Conservation (phyloP, 441 rosid genomes). For the Hura crepitans region DNA sequence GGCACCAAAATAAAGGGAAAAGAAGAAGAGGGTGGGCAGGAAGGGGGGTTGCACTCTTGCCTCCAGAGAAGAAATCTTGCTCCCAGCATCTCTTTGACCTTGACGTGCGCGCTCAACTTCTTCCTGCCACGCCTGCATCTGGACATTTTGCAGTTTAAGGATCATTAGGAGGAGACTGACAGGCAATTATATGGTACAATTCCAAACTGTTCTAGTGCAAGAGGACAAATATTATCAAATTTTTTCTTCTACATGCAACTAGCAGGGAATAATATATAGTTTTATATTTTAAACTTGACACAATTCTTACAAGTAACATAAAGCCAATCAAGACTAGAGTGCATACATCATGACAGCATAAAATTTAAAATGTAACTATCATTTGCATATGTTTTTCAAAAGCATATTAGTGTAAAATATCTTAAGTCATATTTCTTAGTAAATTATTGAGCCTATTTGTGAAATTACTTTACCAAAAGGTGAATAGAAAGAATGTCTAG, state of each 20-base stretch:
- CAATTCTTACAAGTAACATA: conserved; percentile 8
- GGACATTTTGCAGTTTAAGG: conserved; percentile 20
- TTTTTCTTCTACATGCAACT: background rate
- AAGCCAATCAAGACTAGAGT: background rate
- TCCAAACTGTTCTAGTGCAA: background rate
- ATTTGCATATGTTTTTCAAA: background rate
- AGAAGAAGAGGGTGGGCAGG: too few species aligned
- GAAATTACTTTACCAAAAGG: background rate
- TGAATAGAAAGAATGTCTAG: background rate
- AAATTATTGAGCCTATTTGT: background rate
- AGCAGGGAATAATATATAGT: background rate
- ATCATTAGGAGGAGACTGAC: conserved; percentile 9
- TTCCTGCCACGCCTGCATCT: conserved; percentile 97
- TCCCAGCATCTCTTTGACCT: conserved; percentile 95
- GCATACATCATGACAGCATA: background rate
- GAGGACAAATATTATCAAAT: conserved; percentile 3
- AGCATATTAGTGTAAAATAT: background rate
- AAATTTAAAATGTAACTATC: background rate
- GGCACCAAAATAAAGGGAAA: conserved; percentile 14
- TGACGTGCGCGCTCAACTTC: conserved; percentile 94
- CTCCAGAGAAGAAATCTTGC: conserved; percentile 84
- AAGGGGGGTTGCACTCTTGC: conserved; percentile 51
- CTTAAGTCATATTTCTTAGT: background rate
- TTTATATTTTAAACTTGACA: conserved; percentile 6
- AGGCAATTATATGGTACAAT: background rate